Conservation (phyloP, 768 basidiomycete species). For the Lactarius sanguifluus region DNA sequence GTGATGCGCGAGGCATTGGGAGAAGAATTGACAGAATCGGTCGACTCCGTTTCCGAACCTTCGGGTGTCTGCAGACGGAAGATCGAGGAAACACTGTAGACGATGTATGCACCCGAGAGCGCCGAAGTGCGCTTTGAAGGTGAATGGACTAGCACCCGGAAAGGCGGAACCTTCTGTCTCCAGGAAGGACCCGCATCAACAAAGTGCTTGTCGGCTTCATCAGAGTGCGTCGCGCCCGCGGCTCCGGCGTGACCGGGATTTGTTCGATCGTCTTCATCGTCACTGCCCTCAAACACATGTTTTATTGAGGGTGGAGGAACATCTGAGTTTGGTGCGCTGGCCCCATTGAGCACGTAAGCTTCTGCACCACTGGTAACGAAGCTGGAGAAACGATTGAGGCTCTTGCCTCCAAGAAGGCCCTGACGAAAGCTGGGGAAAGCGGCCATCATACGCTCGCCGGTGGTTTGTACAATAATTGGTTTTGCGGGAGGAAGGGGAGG, state of each 20-base stretch:
- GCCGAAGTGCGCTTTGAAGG: slow-evolving; percentile 71
- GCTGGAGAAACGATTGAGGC: slow-evolving; percentile 79
- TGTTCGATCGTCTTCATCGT: slow-evolving; percentile 43
- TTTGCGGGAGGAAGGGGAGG: slow-evolving; percentile 34
- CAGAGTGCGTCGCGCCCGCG: slow-evolving; percentile 19
- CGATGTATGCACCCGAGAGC: slow-evolving; percentile 68
- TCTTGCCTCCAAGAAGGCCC: slow-evolving; percentile 73
- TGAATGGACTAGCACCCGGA: slow-evolving; percentile 74
- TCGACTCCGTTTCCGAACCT: slow-evolving; percentile 29
- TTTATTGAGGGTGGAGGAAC: slow-evolving; percentile 29
- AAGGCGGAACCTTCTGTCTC: slow-evolving; percentile 70
- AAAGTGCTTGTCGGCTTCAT: slow-evolving; percentile 67
- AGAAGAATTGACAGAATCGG: slow-evolving; percentile 32
- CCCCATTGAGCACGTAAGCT: slow-evolving; percentile 75
- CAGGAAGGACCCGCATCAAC: slow-evolving; percentile 71
- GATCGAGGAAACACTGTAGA: slow-evolving; percentile 75
- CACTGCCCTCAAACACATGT: slow-evolving; percentile 32
- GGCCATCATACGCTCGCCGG: slow-evolving; percentile 57
- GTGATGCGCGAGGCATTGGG: slow-evolving; percentile 57
- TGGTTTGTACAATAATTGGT: slow-evolving; percentile 61
- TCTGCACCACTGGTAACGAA: slow-evolving; percentile 88
- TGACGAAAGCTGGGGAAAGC: slow-evolving; percentile 67
- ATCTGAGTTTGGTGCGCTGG: slow-evolving; percentile 35
- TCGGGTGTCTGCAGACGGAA: slow-evolving; percentile 45
- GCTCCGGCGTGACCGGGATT: slow-evolving; percentile 35